Conservation (phyloP, 2,329 filamentous ascomycete genomes). For the Didymella lethalis region DNA sequence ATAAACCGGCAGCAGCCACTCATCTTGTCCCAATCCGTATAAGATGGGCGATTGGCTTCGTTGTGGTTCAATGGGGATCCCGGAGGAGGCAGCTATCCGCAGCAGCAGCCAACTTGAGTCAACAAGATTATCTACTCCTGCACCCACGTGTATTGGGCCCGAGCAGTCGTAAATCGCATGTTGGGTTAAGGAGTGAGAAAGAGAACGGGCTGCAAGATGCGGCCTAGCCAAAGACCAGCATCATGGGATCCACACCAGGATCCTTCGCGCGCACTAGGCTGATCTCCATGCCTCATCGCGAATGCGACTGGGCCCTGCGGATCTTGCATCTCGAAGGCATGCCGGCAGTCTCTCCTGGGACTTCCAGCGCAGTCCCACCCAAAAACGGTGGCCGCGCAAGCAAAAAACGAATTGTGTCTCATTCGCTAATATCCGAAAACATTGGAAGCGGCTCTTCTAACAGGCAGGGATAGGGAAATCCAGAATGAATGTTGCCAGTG, state of each 20-base stretch:
- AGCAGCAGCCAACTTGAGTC: conserved; percentile 25
- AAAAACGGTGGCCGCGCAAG: background rate
- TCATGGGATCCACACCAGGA: conserved; percentile 36
- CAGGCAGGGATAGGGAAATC: conserved; percentile 17
- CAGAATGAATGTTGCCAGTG: conserved; percentile 19
- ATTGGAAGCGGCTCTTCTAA: conserved; percentile 16
- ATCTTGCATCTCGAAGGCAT: conserved; percentile 14
- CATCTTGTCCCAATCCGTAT: conserved; percentile 22
- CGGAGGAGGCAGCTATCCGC: conserved; percentile 34
- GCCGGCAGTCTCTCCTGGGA: conserved; percentile 8
- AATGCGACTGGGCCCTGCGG: conserved; percentile 15
- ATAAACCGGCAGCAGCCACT: conserved; percentile 12
- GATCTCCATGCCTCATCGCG: conserved; percentile 22
- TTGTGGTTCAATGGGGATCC: conserved; percentile 23
- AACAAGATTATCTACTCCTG: conserved; percentile 15
- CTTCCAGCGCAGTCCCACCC: background rate
- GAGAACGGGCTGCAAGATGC: conserved; percentile 24
- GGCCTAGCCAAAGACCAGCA: conserved; percentile 30
- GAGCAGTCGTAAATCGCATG: conserved; percentile 19
- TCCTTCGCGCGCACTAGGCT: conserved; percentile 28
- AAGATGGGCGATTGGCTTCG: conserved; percentile 22
- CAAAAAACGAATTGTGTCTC: conserved; percentile 6
- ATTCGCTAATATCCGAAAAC: conserved; percentile 5
- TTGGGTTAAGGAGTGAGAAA: conserved; percentile 17
- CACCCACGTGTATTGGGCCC: conserved; percentile 28